These are phyloP conservation scores for Fusarium staphyleae DNA, from an alignment of 2,329 filamentous ascomycete genomes.

Conservation along the genomic window DNA sequence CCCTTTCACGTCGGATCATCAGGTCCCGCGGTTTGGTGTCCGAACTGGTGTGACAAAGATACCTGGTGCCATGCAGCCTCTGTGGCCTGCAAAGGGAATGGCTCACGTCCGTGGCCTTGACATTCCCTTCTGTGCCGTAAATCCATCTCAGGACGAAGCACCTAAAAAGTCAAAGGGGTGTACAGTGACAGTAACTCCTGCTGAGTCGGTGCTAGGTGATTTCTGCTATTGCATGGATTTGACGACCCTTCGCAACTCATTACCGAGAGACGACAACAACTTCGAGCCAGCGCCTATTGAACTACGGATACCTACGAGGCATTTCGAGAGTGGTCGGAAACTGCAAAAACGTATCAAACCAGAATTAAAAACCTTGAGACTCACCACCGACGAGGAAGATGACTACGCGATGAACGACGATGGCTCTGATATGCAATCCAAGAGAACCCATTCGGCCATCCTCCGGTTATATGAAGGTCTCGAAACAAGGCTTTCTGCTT, in stretches of 20 bases:
- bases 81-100: conserved; percentile 74
- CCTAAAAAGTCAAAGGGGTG: conserved; percentile 60
- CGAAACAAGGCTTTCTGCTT: conserved; percentile 71
- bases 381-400: conserved; percentile 7
- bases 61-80: conserved; percentile 70
- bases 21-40: conserved; percentile 53
- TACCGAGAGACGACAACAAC: conserved; percentile 46
- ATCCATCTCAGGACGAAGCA: conserved; percentile 4
- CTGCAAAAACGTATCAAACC: conserved; percentile 58
- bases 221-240: conserved; percentile 42
- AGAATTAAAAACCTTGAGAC: conserved; percentile 51
- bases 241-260: conserved; percentile 35
- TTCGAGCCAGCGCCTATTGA: conserved; percentile 55
- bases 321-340: conserved; percentile 64
- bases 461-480: conserved; percentile 66
- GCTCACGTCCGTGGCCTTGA: conserved; percentile 65
- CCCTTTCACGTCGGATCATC: conserved; percentile 41
- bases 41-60: conserved; percentile 61
- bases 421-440: conserved; percentile 30
- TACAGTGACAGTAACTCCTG: conserved; percentile 48
- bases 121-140: background rate
- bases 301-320: conserved; percentile 61
- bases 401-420: conserved; percentile 48
- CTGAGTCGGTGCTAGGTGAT: conserved; percentile 54
- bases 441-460: conserved; percentile 64